Percentiles rank a stretch among this genome's conserved stretches.
Evolutionary conservation across 1,139 yeast species (phyloP).

Genomic region (Kodamaea sp.): DNA sequence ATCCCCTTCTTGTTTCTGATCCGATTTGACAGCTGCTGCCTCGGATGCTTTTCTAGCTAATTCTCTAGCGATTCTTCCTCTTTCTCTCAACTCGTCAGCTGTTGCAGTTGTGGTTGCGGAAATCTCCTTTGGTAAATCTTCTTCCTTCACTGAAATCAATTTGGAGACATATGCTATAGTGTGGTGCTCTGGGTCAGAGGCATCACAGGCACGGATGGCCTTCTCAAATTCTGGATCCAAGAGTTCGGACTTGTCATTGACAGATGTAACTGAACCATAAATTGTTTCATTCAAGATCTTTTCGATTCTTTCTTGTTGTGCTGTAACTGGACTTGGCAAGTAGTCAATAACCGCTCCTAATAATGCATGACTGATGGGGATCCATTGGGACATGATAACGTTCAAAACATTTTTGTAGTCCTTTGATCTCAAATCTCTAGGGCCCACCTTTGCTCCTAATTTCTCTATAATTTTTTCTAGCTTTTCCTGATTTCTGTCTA

Average conservation of each 20-base stretch:
- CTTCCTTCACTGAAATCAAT: conserved; percentile 79
- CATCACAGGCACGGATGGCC: conserved; percentile 65
- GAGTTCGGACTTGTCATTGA: conserved; percentile 19
- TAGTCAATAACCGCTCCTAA: conserved; percentile 81
- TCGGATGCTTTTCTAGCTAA: conserved; percentile 71
- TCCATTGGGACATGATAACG: conserved; percentile 88
- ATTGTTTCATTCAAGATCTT: conserved; percentile 56
- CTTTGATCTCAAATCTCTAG: conserved; percentile 79
- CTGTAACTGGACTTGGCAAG: conserved; percentile 77
- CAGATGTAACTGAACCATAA: conserved; percentile 36
- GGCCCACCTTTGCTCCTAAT: conserved; percentile 64
- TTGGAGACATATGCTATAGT: conserved; percentile 87
- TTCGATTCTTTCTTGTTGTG: conserved; percentile 74
- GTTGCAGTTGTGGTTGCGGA: conserved; percentile 24
- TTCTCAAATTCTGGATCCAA: conserved; percentile 51
- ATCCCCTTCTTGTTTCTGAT: conserved; percentile 11
- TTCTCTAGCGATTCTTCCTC: conserved; percentile 69
- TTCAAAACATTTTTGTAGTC: conserved; percentile 66
- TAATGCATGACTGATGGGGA: conserved; percentile 87
- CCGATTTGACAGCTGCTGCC: conserved; percentile 43
- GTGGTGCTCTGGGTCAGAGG: conserved; percentile 52
- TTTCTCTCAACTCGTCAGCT: conserved; percentile 64
- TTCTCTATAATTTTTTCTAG: conserved; percentile 74
- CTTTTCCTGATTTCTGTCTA: conserved; percentile 68
- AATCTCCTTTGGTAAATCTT: conserved; percentile 68